phyloP scores from a whole-genome alignment of 2,329 filamentous ascomycete genomes.

The Aureobasidium sp. region DNA sequence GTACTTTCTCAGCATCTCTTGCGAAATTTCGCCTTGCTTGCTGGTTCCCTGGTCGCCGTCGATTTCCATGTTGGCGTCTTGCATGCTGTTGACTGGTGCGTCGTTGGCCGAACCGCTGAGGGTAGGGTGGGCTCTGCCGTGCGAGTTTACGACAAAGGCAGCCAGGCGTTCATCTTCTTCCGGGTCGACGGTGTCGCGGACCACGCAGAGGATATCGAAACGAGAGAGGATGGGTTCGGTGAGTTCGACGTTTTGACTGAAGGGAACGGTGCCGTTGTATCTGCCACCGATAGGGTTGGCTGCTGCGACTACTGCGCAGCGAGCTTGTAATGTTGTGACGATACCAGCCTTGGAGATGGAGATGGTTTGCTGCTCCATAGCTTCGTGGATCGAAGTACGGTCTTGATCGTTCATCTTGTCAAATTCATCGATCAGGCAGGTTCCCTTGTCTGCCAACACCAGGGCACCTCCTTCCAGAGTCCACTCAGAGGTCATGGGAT shows the following conservation, averaged over 20 bases:
- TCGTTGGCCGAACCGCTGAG: slow-evolving; percentile 34
- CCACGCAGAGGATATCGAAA: slow-evolving; percentile 95
- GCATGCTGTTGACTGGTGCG: slow-evolving; percentile 34
- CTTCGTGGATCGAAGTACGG: slow-evolving; percentile 95
- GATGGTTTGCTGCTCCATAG: slow-evolving; percentile 99
- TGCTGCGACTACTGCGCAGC: slow-evolving; percentile 91
- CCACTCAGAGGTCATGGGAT: slow-evolving; percentile 94
- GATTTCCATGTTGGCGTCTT: slow-evolving; percentile 50
- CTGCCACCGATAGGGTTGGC: slow-evolving; percentile 94
- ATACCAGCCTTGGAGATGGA: slow-evolving; percentile 98
- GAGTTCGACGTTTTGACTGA: slow-evolving; percentile 91
- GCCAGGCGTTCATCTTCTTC: slow-evolving; percentile 86
- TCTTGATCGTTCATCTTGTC: slow-evolving; percentile 99
- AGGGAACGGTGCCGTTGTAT: slow-evolving; percentile 93
- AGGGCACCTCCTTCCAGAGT: slow-evolving; percentile 92
- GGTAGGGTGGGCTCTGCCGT: slow-evolving; percentile 75
- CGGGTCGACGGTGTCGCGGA: slow-evolving; percentile 90
- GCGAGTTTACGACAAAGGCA: slow-evolving; percentile 88
- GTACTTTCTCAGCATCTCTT: slow-evolving; percentile 88
- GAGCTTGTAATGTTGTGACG: slow-evolving; percentile 90
- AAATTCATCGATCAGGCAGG: slow-evolving; percentile 95
- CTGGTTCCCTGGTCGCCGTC: slow-evolving; percentile 44
- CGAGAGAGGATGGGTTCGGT: slow-evolving; percentile 96
- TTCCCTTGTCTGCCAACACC: slow-evolving; percentile 88
- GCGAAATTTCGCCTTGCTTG: slow-evolving; percentile 60